Conservation (phyloP, 257 asterid species). For the Handroanthus guayacan region DNA sequence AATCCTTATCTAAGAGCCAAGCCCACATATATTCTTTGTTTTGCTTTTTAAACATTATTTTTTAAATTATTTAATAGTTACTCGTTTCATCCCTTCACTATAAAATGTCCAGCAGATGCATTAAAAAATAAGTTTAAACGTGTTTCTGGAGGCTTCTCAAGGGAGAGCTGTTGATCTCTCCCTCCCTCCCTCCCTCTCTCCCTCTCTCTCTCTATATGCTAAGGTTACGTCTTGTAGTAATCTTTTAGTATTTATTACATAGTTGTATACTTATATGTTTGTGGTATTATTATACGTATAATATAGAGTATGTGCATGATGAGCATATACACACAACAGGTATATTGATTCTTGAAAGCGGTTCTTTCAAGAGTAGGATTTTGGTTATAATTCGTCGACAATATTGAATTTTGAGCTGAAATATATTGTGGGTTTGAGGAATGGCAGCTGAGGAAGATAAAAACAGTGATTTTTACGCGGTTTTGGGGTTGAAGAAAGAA, state of each 20-base stretch:
- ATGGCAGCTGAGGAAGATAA: slow-evolving; percentile 66
- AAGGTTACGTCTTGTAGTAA: slow-evolving; percentile 40
- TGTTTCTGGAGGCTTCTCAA: slow-evolving; percentile 62
- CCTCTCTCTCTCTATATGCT: slow-evolving; percentile 2
- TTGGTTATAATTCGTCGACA: slow-evolving; percentile 50
- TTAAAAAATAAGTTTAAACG: slow-evolving; percentile 34
- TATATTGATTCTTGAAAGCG: slow-evolving; percentile 9
- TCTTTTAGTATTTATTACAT: slow-evolving; percentile 34
- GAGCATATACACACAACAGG: slow-evolving; percentile 1
- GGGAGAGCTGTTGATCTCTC: slow-evolving; percentile 30
- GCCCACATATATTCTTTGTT: slow-evolving; percentile 26
- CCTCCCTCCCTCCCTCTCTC: background rate
- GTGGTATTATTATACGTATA: background rate
- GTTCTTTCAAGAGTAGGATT: slow-evolving; percentile 17
- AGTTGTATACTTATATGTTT: background rate
- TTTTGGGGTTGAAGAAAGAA: slow-evolving; percentile 80
- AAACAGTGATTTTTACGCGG: slow-evolving; percentile 61
- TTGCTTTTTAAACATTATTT: background rate
- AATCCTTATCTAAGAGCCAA: slow-evolving; percentile 9
- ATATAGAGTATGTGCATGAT: slow-evolving; percentile 2
- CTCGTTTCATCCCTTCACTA: slow-evolving; percentile 8
- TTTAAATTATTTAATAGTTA: slow-evolving; percentile 7
- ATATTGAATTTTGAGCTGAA: slow-evolving; percentile 36
- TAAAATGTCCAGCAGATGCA: background rate
- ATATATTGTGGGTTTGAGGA: slow-evolving; percentile 34